phyloP scores from a whole-genome alignment of 2,329 filamentous ascomycete genomes.

The Paecilomyces niveus region DNA sequence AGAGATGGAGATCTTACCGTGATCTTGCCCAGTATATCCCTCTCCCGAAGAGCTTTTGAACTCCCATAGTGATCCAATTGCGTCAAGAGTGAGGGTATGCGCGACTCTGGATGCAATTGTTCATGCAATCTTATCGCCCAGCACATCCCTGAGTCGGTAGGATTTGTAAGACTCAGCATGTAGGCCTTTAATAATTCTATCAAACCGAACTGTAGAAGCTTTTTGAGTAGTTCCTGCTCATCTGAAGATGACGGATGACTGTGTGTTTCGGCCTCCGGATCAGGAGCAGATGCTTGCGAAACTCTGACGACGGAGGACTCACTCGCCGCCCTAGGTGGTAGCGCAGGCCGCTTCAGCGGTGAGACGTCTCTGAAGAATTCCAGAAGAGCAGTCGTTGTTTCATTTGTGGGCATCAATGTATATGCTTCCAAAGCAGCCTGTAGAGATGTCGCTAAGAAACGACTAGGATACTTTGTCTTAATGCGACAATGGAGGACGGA shows the following conservation, averaged over 20 bases:
- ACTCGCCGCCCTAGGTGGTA: conserved; percentile 53
- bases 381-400: conserved; percentile 51
- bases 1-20: conserved; percentile 28
- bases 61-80: conserved; percentile 45
- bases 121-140: conserved; percentile 50
- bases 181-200: conserved; percentile 58
- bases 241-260: conserved; percentile 37
- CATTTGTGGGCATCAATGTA: conserved; percentile 48
- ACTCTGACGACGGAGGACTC: conserved; percentile 34
- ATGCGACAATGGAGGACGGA: conserved; percentile 53
- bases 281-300: conserved; percentile 38
- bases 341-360: conserved; percentile 50
- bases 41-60: conserved; percentile 43
- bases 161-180: conserved; percentile 35
- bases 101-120: conserved; percentile 46
- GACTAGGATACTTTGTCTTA: conserved; percentile 57
- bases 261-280: conserved; percentile 49
- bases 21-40: conserved; percentile 52
- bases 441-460: conserved; percentile 57
- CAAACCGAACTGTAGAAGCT: conserved; percentile 55
- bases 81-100: conserved; percentile 43
- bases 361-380: conserved; percentile 52
- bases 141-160: conserved; percentile 33
- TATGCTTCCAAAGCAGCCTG: conserved; percentile 56
- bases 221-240: conserved; percentile 46